These are phyloP conservation scores for Tympanopsis confertula DNA, from an alignment of 2,329 filamentous ascomycete genomes.

Conservation along the genomic window DNA sequence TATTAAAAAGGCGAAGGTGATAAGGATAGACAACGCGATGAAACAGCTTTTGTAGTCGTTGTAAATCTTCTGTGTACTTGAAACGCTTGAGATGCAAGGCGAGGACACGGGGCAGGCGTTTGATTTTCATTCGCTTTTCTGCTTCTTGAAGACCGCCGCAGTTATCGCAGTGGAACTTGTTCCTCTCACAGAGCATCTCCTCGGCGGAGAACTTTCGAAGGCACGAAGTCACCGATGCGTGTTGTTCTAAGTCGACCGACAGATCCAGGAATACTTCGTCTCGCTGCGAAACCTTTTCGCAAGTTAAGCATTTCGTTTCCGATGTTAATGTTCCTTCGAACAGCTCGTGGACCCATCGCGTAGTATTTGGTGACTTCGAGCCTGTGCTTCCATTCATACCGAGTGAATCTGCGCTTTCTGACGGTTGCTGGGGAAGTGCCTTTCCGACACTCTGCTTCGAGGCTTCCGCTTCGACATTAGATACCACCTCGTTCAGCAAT, in stretches of 20 bases:
- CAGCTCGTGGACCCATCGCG: constrained; percentile 84
- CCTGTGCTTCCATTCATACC: constrained; percentile 21
- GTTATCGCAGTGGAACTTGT: constrained; percentile 98
- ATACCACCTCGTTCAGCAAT: constrained; percentile 88
- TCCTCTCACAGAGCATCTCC: constrained; percentile 95
- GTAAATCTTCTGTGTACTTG: constrained; percentile 95
- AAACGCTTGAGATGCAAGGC: constrained; percentile 92
- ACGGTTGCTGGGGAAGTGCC: constrained; percentile 36
- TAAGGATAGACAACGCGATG: constrained; percentile 96
- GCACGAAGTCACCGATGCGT: constrained; percentile 92
- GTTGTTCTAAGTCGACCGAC: constrained; percentile 88
- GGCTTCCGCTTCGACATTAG: constrained; percentile 83
- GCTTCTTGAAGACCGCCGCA: constrained; percentile 94
- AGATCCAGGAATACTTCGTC: constrained; percentile 94
- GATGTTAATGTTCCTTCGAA: constrained; percentile 92
- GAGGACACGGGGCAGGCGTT: constrained; percentile 79
- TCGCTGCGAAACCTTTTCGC: constrained; percentile 86
- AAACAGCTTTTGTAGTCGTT: constrained; percentile 87
- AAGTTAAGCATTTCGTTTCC: constrained; percentile 91
- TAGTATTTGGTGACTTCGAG: constrained; percentile 41
- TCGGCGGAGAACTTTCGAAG: constrained; percentile 92
- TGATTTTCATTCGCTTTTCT: constrained; percentile 99
- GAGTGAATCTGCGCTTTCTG: constrained; percentile 26
- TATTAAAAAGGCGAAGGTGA: constrained; percentile 92
- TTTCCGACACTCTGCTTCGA: constrained; percentile 35